Evolutionary conservation across 1,284 basidiomycete species (phyloP).

Genomic region (Malassezia furfur): DNA sequence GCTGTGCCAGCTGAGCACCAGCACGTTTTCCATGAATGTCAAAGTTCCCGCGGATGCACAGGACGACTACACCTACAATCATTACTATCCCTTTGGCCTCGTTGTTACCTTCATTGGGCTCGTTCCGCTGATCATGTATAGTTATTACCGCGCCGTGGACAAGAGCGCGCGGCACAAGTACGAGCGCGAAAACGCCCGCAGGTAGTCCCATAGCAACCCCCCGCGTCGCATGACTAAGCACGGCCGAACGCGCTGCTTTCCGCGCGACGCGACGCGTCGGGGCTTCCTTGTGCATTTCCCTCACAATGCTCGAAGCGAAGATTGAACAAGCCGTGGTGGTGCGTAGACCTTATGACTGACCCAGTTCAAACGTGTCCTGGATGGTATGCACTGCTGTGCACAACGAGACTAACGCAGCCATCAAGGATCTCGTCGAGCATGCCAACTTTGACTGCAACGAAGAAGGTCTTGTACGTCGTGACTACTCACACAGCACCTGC

Average conservation of each 20-base stretch:
- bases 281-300: neutral
- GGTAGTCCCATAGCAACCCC: conserved; percentile 1
- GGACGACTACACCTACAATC: neutral
- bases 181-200: neutral
- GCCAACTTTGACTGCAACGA: conserved; percentile 98
- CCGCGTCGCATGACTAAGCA: conserved; percentile 7
- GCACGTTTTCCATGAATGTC: conserved; percentile 53
- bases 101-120: neutral
- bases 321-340: conserved; percentile 20
- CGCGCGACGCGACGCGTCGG: conserved; percentile 10
- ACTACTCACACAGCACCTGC: conserved; percentile 48
- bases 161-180: neutral
- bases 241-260: conserved; percentile 7
- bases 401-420: conserved; percentile 53
- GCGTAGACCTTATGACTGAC: neutral
- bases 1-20: conserved; percentile 23
- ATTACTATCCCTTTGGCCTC: conserved; percentile 3
- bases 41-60: conserved; percentile 5
- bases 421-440: conserved; percentile 95
- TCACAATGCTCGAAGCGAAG: conserved; percentile 17
- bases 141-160: neutral
- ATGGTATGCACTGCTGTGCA: conserved; percentile 7
- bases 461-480: conserved; percentile 66
- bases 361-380: conserved; percentile 18
- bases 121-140: conserved; percentile 3